Evolutionary conservation across 805 yeast species (phyloP).

Genomic region (Ogataea thermomethanolica): DNA sequence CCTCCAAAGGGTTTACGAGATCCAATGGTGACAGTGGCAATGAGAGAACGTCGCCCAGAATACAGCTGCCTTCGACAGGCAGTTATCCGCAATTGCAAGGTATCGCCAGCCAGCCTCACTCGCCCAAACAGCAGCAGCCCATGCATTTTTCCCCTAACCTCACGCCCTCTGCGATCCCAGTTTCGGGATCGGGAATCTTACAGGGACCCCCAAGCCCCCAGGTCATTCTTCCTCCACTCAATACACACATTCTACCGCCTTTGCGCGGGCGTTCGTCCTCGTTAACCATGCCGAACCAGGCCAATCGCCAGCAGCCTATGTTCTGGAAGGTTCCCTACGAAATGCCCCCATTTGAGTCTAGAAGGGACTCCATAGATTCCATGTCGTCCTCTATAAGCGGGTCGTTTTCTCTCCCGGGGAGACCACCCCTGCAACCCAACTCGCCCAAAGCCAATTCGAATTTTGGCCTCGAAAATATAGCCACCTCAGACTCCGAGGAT

Average conservation of each 20-base stretch:
- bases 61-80: conserved; percentile 6
- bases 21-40: conserved; percentile 41
- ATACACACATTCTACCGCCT: conserved; percentile 22
- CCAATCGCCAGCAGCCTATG: conserved; percentile 20
- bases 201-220: conserved; percentile 11
- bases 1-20: conserved; percentile 60
- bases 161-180: background rate
- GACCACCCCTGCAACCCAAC: conserved; percentile 11
- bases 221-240: conserved; percentile 27
- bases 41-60: conserved; percentile 27
- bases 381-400: conserved; percentile 45
- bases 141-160: conserved; percentile 5
- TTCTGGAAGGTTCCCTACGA: conserved; percentile 65
- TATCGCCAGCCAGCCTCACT: conserved; percentile 14
- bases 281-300: conserved; percentile 3
- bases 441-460: conserved; percentile 19
- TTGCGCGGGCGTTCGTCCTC: conserved; percentile 25
- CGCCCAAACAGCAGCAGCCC: conserved; percentile 9
- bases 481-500: conserved; percentile 35
- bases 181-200: background rate
- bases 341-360: conserved; percentile 37
- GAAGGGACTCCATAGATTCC: conserved; percentile 48
- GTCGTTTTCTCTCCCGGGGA: conserved; percentile 21
- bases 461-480: conserved; percentile 23
- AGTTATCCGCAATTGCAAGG: conserved; percentile 13